Evolutionary conservation across 2,329 filamentous ascomycete species (phyloP).

Genomic region (Fusarium secorum): DNA sequence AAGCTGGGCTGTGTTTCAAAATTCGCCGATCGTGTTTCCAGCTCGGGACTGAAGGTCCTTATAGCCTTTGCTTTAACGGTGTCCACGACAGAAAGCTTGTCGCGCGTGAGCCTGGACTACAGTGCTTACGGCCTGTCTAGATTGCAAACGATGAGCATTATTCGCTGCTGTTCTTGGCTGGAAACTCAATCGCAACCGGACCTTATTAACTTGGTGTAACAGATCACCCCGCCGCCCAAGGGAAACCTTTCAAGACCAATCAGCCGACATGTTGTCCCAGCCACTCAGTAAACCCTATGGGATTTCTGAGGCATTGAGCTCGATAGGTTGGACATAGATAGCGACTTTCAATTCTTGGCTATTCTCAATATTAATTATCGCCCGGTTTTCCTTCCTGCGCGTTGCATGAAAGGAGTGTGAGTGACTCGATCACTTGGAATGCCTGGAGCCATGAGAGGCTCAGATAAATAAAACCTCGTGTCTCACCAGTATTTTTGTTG

Average conservation of each 20-base stretch:
- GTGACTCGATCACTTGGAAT: not conserved
- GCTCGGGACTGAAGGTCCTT: not conserved
- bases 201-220: not conserved
- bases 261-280: not conserved
- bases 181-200: not conserved
- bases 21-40: not conserved
- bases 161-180: not conserved
- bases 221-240: not conserved
- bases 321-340: too few relatives aligned
- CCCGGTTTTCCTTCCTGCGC: not conserved
- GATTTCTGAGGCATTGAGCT: not conserved
- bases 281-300: not conserved
- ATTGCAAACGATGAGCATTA: not conserved
- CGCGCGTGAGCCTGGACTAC: not conserved
- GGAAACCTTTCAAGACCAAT: not conserved
- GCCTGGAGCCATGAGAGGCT: not conserved
- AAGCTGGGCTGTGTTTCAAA: not conserved
- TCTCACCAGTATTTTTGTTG: not conserved
- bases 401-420: not conserved
- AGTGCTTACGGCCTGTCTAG: not conserved
- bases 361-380: not conserved
- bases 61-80: not conserved
- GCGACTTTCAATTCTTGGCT: not conserved
- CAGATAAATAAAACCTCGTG: rapidly evolving
- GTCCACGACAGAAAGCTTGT: not conserved